Percentiles rank a stretch among this genome's conserved stretches.
Evolutionary conservation across 2,329 filamentous ascomycete genomes (phyloP).

Genomic region (Cladosporium phlei): DNA sequence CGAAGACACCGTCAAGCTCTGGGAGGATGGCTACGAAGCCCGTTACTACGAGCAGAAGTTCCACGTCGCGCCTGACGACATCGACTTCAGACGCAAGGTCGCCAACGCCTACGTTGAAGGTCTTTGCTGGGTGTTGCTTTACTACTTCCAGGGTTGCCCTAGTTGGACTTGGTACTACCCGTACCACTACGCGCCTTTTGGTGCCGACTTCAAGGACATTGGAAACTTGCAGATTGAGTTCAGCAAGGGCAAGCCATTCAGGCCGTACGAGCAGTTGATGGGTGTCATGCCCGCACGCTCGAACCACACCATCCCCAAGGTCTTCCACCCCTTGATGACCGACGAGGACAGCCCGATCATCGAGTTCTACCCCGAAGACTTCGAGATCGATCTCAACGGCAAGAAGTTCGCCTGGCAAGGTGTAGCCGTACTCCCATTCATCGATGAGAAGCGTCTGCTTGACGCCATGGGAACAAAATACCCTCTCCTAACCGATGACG

Average conservation of each 20-base stretch:
- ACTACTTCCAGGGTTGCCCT: slow-evolving; percentile 97
- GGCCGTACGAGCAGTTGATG: slow-evolving; percentile 96
- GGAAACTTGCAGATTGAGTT: slow-evolving; percentile 75
- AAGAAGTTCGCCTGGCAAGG: slow-evolving; percentile 99
- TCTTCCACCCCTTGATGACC: slow-evolving; percentile 89
- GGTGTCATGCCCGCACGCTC: slow-evolving; percentile 92
- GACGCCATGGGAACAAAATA: slow-evolving; percentile 79
- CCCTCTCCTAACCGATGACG: slow-evolving; percentile 69
- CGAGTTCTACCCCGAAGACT: slow-evolving; percentile 95
- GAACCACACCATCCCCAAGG: slow-evolving; percentile 79
- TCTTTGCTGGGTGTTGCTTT: slow-evolving; percentile 88
- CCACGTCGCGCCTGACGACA: slow-evolving; percentile 71
- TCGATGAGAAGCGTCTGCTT: slow-evolving; percentile 83
- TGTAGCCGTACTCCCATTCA: slow-evolving; percentile 88
- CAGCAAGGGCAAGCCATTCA: slow-evolving; percentile 77
- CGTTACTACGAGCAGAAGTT: slow-evolving; percentile 98
- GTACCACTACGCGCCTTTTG: slow-evolving; percentile 97
- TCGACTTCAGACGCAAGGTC: slow-evolving; percentile 83
- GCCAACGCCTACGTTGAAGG: slow-evolving; percentile 91
- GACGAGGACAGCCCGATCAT: slow-evolving; percentile 84
- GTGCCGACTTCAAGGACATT: slow-evolving; percentile 85
- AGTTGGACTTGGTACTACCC: slow-evolving; percentile 99
- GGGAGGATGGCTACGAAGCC: slow-evolving; percentile 93
- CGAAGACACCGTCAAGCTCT: slow-evolving; percentile 78
- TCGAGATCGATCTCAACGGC: slow-evolving; percentile 87